phyloP scores from a whole-genome alignment of 176 grass and related monocot genomes.

The Oryza longistaminata region DNA sequence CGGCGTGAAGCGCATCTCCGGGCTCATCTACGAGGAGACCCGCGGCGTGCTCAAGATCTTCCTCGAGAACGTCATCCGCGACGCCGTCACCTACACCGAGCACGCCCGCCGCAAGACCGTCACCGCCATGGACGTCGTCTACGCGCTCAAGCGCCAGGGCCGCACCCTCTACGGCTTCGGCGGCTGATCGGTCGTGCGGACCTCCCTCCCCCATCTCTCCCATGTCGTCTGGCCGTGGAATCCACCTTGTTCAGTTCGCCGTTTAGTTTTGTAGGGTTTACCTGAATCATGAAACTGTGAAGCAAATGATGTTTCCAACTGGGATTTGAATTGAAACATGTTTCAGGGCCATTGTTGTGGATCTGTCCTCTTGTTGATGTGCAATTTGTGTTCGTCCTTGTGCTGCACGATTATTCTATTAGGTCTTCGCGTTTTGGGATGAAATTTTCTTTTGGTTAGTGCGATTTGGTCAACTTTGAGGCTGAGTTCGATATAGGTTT shows the following conservation, averaged over 20 bases:
- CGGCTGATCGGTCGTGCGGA: slow-evolving; percentile 31
- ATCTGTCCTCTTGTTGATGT: background rate
- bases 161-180: slow-evolving; percentile 84
- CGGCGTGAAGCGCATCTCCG: slow-evolving; percentile 81
- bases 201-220: background rate
- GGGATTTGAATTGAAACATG: background rate
- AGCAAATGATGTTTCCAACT: background rate
- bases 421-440: background rate
- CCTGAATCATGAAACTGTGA: background rate
- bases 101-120: slow-evolving; percentile 82
- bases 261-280: slow-evolving; percentile 2
- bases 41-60: slow-evolving; percentile 93
- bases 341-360: background rate
- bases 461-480: background rate
- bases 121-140: slow-evolving; percentile 88
- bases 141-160: slow-evolving; percentile 88
- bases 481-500: background rate
- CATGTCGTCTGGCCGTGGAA: background rate
- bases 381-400: too few relatives aligned
- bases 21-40: slow-evolving; percentile 95
- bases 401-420: too few relatives aligned
- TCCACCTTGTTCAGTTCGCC: slow-evolving; percentile 19
- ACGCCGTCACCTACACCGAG: slow-evolving; percentile 87
- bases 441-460: background rate
- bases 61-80: slow-evolving; percentile 89